Evolutionary conservation across 495 filamentous ascomycete genomes (phyloP).

Genomic region (Penicillium pancosmium): DNA sequence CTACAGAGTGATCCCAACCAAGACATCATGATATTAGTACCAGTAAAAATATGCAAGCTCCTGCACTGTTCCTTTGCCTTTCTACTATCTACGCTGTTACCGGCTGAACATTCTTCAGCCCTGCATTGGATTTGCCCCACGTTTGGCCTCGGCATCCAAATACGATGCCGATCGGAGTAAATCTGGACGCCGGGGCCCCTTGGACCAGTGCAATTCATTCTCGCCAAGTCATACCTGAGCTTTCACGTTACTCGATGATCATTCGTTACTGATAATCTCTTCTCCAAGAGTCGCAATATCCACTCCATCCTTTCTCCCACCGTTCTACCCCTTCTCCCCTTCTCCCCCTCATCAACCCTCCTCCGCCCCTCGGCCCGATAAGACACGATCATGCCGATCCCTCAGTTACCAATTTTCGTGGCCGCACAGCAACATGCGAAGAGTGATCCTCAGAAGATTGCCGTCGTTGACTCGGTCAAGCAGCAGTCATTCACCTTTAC

Average conservation of each 20-base stretch:
- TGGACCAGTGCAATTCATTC: neutral
- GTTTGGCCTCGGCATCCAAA: neutral
- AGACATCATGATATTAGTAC: too few species aligned
- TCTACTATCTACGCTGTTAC: too few species aligned
- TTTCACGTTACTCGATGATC: neutral
- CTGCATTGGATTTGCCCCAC: neutral
- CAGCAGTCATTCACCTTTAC: constrained; percentile 76
- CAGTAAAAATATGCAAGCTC: too few species aligned
- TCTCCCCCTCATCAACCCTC: neutral
- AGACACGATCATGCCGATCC: constrained; percentile 47
- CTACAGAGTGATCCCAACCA: too few species aligned
- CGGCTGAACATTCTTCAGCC: too few species aligned
- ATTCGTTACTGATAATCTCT: neutral
- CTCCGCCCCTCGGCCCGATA: neutral
- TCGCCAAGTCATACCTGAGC: neutral
- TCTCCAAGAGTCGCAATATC: neutral
- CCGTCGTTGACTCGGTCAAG: constrained; percentile 71
- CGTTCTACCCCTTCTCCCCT: neutral
- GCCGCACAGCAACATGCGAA: constrained; percentile 47
- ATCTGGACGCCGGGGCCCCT: neutral
- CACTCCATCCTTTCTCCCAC: neutral
- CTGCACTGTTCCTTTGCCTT: too few species aligned
- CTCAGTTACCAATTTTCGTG: constrained; percentile 76
- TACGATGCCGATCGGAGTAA: neutral
- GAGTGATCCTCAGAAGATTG: constrained; percentile 69